Conservation (phyloP, 2,329 filamentous ascomycete genomes). For the Exophiala sp. region DNA sequence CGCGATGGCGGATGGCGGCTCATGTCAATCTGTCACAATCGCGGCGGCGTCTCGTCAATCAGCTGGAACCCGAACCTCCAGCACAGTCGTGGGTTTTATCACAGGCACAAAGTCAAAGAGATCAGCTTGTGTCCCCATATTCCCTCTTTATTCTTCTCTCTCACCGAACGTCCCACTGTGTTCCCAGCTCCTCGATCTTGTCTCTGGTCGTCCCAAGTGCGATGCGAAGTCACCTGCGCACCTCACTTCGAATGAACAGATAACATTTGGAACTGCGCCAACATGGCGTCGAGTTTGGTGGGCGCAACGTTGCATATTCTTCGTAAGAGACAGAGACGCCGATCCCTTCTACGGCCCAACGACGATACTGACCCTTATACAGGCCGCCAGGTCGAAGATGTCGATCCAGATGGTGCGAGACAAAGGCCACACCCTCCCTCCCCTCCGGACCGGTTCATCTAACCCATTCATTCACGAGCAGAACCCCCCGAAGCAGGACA, state of each 20-base stretch:
- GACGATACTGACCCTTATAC: conserved; percentile 4
- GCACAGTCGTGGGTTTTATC: too few relatives aligned
- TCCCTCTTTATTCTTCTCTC: neutral
- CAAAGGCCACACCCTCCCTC: neutral
- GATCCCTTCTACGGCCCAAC: neutral
- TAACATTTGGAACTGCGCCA: conserved; percentile 15
- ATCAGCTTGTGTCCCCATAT: neutral
- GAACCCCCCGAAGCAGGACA: conserved; percentile 72
- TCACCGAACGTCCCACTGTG: neutral
- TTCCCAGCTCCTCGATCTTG: neutral
- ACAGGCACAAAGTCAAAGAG: too few relatives aligned
- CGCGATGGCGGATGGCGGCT: too few relatives aligned
- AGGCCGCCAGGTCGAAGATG: conserved; percentile 24
- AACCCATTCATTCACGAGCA: conserved; percentile 25
- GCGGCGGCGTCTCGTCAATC: neutral
- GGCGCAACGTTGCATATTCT: conserved; percentile 23
- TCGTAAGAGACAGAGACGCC: conserved; percentile 10
- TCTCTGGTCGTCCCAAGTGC: neutral
- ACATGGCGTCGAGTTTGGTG: conserved; percentile 23
- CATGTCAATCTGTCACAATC: too few relatives aligned
- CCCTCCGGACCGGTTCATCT: neutral
- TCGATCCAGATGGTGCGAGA: conserved; percentile 24
- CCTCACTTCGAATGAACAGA: neutral
- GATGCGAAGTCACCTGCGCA: neutral
- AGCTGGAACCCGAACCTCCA: too few relatives aligned